Base-by-base conservation (phyloP, 2,329 filamentous ascomycete genomes). In the Alternaria rosae region DNA sequence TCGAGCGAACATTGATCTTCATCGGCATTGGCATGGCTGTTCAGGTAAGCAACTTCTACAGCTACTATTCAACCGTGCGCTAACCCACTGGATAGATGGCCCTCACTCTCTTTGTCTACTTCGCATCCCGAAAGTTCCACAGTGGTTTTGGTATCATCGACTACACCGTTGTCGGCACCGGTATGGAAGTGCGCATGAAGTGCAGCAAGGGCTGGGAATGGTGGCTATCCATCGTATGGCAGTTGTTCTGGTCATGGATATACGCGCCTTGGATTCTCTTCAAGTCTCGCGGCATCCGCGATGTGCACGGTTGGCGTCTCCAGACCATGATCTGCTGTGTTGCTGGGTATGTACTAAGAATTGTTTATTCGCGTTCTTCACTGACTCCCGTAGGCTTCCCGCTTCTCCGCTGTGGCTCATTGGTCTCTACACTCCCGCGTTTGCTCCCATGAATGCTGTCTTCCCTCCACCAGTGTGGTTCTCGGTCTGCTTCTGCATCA, bases 201-300 rank as follows among this genome's bases (percentile, higher is more conserved):
- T 78, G 75, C 44, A 68, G 65, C 45, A 75, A 73, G 51, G 76
- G 76, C 4, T 78, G 76, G 76, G 76, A 78, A 42, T 78, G 76
- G 76, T 78, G 76, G 76, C 62, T 75, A 4, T 75, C 75, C 0
- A 74, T 78, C 12, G 70, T 77, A 3, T 78, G 76, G 76, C 76
- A 78, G 42, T 70, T 78, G 20, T 75, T 77, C 64, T 78, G 76
- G 76, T 68, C 73, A 2, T 78, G 76, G 76, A 57, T 78, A 5
- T 77, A 77, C 47, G 76, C 76, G 8, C 76, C 76, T 3, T 77
- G 75, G 57, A 65, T 74, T 54, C 65, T 78, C 10, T 77, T 75
- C 71, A 76, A 74, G 60, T 75, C 74, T 43, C 71, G 76, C 7
- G 69, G 70, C 10, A 71, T 78, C 6, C 68, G 70, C 32, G 76